Evolutionary conservation across 2,329 filamentous ascomycete genomes (phyloP).

Genomic region (Ophiosphaerella herpotricha): DNA sequence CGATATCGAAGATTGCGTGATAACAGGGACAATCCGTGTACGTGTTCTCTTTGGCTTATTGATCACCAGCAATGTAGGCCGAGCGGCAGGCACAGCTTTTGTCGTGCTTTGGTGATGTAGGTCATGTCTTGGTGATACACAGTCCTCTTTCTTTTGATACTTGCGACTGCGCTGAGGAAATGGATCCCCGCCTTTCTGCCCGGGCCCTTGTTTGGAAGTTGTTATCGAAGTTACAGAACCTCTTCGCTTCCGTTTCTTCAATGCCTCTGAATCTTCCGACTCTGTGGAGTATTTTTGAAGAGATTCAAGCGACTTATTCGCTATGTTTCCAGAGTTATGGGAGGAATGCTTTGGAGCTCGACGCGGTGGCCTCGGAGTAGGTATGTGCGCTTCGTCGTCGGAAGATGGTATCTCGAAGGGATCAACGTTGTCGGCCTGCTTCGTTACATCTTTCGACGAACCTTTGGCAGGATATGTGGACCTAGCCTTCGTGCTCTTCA

Average conservation of each 20-base stretch:
- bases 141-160: constrained; percentile 30
- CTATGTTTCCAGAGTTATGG: constrained; percentile 11
- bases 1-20: constrained; percentile 15
- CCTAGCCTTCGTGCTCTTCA: constrained; percentile 2
- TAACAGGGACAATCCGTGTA: constrained; percentile 24
- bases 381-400: constrained; percentile 28
- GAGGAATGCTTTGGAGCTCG: constrained; percentile 8
- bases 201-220: constrained; percentile 10
- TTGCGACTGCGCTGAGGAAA: constrained; percentile 29
- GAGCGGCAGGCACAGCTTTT: neutral
- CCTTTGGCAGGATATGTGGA: no score
- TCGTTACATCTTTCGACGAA: no score
- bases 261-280: constrained; percentile 35
- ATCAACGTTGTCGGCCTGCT: neutral
- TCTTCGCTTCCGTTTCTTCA: constrained; percentile 39
- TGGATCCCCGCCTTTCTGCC: constrained; percentile 10
- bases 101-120: neutral
- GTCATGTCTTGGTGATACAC: constrained; percentile 18
- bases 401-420: constrained; percentile 12
- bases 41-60: constrained; percentile 37
- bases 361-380: constrained; percentile 20
- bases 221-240: constrained; percentile 22
- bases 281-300: constrained; percentile 18
- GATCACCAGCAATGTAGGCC: constrained; percentile 7
- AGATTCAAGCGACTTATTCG: neutral